Base-by-base conservation (phyloP, 768 basidiomycete species). In the Lactifluus piperatus region DNA sequence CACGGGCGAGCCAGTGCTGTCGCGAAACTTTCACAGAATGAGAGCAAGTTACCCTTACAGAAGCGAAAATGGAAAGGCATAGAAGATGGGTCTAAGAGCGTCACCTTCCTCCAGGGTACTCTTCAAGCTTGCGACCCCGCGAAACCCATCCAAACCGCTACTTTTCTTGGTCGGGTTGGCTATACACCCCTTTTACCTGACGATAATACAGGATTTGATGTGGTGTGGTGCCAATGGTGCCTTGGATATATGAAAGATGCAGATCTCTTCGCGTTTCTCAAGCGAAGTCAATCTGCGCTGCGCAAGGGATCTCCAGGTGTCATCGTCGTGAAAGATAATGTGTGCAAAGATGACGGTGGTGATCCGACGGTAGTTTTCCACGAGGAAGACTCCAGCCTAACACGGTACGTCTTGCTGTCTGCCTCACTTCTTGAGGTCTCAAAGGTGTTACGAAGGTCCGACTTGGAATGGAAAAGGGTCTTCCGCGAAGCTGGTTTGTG, bases 151-250 rank as follows among this genome's bases (percentile, higher is more conserved):
- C 74, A 74, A 4, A 76, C 78, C 58, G 62, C 68, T 6, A 77
- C 71, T 37, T 77, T 81, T 59, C 69, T 88, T 27, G 87, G 83
- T 51, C 82, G 87, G 14, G 74, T 92, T 6, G 91, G 91, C 3
- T 82, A 80, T 68, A 72, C 72, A n/a, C 76, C 79, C 0, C 65
- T 68, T 7, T 71, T 73, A 26, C 75, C 75, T 27, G 67, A 68
- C 39, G 73, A 74, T 34, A 82, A 76, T 20, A 73, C 76, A 45
- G 81, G 81, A 1, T 97, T 93, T 72, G 95, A 99, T 71, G 81
- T 94, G 54, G 80, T 95, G 57, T 94, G 91, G 94, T 91, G 91
- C 67, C 95, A 99, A 71, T 98, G 95, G 95, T 95, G 94, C 74
- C 78, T 97, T 16, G 90, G 91, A 2, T 90, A 94, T 74, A 77